A percentile compares a stretch with the other conserved stretches of the same genome.
Evolutionary conservation across 345 rosid genomes (phyloP).

Genomic region (Conringia planisiliqua): DNA sequence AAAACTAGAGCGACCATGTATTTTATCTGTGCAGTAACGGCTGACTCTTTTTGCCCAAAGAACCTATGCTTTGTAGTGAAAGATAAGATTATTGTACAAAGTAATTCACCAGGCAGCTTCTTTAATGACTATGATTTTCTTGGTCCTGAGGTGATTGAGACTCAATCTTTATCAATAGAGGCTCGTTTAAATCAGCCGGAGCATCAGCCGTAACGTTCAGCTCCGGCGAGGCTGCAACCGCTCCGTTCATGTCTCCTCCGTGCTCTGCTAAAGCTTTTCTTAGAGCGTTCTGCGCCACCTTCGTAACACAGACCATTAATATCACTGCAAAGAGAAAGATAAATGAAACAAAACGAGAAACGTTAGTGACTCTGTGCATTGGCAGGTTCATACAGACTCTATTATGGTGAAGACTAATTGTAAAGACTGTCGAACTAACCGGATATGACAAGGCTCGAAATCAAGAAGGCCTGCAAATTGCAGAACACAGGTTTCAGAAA

Average conservation of each 20-base stretch:
- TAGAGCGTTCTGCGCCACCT: slow-evolving; percentile 77
- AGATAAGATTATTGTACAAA: slow-evolving; percentile 12
- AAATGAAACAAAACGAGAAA: not conserved
- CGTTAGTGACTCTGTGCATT: slow-evolving; percentile 3
- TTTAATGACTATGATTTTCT: slow-evolving; percentile 25
- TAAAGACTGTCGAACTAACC: slow-evolving; percentile 51
- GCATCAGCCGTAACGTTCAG: slow-evolving; percentile 42
- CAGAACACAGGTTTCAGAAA: slow-evolving; percentile 1
- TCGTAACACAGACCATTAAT: slow-evolving; percentile 68
- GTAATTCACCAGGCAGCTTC: not conserved
- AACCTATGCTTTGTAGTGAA: slow-evolving; percentile 22
- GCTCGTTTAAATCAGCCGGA: slow-evolving; percentile 49
- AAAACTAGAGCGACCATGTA: not conserved
- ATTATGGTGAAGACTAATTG: not conserved
- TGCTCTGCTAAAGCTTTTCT: slow-evolving; percentile 92
- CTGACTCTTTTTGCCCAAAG: not conserved
- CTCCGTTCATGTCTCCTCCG: slow-evolving; percentile 48
- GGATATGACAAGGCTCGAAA: slow-evolving; percentile 63
- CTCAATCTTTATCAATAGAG: slow-evolving; percentile 81
- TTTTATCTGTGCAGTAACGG: slow-evolving; percentile 12
- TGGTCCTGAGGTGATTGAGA: slow-evolving; percentile 8
- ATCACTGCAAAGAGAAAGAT: slow-evolving; percentile 51
- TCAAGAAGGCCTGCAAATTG: slow-evolving; percentile 59
- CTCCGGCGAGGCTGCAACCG: slow-evolving; percentile 38
- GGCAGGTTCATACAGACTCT: not conserved